Evolutionary conservation across 805 yeast species (phyloP).

Genomic region (Peterozyma xylosa): DNA sequence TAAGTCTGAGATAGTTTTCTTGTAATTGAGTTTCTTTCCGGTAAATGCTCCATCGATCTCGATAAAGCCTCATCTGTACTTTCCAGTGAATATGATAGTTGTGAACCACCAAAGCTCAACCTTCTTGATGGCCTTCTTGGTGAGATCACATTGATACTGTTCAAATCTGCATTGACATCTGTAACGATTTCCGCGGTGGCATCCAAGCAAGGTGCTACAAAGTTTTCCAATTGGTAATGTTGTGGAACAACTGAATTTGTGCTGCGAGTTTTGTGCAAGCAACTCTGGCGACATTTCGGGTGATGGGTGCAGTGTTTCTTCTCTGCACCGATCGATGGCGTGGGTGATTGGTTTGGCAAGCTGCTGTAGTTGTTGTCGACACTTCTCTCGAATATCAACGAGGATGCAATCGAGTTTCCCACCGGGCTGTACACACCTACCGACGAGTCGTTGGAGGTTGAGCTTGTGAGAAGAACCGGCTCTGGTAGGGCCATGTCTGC

Average conservation of each 20-base stretch:
- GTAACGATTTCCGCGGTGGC: constrained; percentile 63
- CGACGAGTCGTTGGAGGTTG: too few species aligned
- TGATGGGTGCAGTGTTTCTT: too few species aligned
- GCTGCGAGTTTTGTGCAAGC: too few species aligned
- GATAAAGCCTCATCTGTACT: too few species aligned
- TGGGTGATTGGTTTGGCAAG: too few species aligned
- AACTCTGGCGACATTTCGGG: too few species aligned
- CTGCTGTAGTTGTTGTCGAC: neutral
- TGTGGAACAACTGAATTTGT: constrained; percentile 11
- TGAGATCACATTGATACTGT: constrained; percentile 44
- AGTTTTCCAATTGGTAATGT: constrained; percentile 46
- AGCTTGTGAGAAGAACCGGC: too few species aligned
- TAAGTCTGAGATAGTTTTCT: neutral
- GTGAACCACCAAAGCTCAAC: neutral
- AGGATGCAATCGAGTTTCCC: neutral
- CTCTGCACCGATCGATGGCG: too few species aligned
- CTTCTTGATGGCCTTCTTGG: neutral
- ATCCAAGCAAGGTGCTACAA: constrained; percentile 76
- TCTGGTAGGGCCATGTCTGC: too few species aligned
- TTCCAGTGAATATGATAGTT: neutral
- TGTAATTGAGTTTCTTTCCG: neutral
- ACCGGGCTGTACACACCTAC: too few species aligned
- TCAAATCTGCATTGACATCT: constrained; percentile 49
- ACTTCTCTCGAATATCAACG: neutral
- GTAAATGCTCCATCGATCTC: neutral